Conservation (phyloP, 1,139 yeast species). For the Geotrichum carabidarum region DNA sequence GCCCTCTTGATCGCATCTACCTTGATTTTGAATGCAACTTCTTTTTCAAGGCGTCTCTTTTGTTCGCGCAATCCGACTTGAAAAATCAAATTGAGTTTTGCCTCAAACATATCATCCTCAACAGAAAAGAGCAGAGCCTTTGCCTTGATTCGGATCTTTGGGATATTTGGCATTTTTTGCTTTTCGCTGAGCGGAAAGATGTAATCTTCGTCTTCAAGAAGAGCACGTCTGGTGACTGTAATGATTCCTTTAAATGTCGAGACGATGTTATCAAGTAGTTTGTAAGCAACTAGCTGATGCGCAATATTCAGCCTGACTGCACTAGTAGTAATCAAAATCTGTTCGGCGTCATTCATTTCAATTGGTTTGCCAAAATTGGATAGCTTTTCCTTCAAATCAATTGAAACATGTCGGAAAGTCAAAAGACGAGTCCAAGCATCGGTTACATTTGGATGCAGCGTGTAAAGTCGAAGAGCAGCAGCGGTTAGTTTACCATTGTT, state of each 20-base stretch:
- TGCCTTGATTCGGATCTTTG: slow-evolving; percentile 50
- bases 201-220: slow-evolving; percentile 39
- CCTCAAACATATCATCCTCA: slow-evolving; percentile 86
- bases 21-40: slow-evolving; percentile 49
- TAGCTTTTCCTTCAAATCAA: slow-evolving; percentile 23
- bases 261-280: slow-evolving; percentile 60
- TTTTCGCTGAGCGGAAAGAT: slow-evolving; percentile 41
- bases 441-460: slow-evolving; percentile 52
- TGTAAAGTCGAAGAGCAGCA: slow-evolving; percentile 46
- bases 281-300: slow-evolving; percentile 59
- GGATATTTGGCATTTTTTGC: slow-evolving; percentile 40
- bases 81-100: slow-evolving; percentile 66
- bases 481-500: slow-evolving; percentile 36
- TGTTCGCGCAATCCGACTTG: slow-evolving; percentile 76
- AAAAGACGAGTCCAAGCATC: slow-evolving; percentile 42
- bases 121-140: slow-evolving; percentile 46
- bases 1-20: slow-evolving; percentile 29
- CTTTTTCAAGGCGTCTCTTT: slow-evolving; percentile 55
- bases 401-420: slow-evolving; percentile 31
- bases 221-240: slow-evolving; percentile 52
- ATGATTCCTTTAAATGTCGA: slow-evolving; percentile 56
- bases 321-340: slow-evolving; percentile 31
- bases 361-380: slow-evolving; percentile 13
- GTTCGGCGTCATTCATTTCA: slow-evolving; percentile 15
- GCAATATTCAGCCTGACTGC: slow-evolving; percentile 46